Base-by-base conservation (phyloP, 129 eudicot genomes). In the Arctium minus region DNA sequence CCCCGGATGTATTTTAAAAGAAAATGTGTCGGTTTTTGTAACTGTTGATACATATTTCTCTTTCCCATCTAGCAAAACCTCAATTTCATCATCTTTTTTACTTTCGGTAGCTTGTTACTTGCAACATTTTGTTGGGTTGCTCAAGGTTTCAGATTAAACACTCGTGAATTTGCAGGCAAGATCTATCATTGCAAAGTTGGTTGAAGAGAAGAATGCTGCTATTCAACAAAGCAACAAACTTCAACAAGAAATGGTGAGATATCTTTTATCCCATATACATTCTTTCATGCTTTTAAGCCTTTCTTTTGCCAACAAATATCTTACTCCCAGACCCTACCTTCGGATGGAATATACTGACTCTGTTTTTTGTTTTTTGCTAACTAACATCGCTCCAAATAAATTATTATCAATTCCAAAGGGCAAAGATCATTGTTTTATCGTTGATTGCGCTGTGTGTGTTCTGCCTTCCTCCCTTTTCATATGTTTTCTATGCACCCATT, bases 151-250 rank as follows among this genome's bases (percentile, higher is more conserved):
- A 22, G 36, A 36, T 8, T 82, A 46, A 67, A 46, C 62, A 8
- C 40, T 69, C 30, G 5, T 75, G 79, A 8, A 79, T 74, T 81
- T 86, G 79, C 90, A 94, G 98, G 92, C 82, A 80, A 86, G 82
- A 82, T 80, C 97, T 85, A 91, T 92, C 71, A 81, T 92, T 73
- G 46, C 88, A 12, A 90, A 89, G 83, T 81, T 92, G 91, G 88
- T 86, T n/a, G 97, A 88, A 82, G 98, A 94, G 75, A 94, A 90
- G 88, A 81, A 86, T 85, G 89, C 83, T 84, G 97, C 98, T 35
- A 38, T 88, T 82, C 92, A 92, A 60, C 91, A 82, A 82, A 74
- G 74, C 69, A 86, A 68, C 83, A 94, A 83, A 83, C 85, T 92
- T 79, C 93, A 93, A 30, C 92, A 90, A 71, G 97, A 94, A 81